Evolutionary conservation across 2,329 filamentous ascomycete genomes (phyloP).

Genomic region (Fusarium sp.): DNA sequence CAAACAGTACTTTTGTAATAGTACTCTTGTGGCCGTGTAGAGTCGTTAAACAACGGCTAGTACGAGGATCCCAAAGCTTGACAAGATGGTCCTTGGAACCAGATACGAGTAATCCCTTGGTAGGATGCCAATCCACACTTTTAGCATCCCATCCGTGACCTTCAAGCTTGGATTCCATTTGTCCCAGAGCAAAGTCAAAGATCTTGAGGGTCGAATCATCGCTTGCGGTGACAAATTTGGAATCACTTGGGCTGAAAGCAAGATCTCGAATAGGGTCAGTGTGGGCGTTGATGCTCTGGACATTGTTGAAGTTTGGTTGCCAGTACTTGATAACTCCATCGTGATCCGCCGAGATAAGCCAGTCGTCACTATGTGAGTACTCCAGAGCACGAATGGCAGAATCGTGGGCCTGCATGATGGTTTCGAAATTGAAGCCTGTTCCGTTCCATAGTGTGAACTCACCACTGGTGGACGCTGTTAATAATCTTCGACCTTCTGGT

Average conservation of each 20-base stretch:
- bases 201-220: slow-evolving; percentile 95
- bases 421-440: slow-evolving; percentile 99
- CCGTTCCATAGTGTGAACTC: slow-evolving; percentile 99
- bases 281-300: slow-evolving; percentile 93
- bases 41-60: slow-evolving; percentile 87
- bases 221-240: slow-evolving; percentile 95
- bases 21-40: slow-evolving; percentile 98
- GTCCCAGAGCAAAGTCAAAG: slow-evolving; percentile 90
- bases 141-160: slow-evolving; percentile 99
- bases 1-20: slow-evolving; percentile 91
- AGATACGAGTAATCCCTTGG: slow-evolving; percentile 91
- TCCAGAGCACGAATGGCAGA: slow-evolving; percentile 82
- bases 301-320: slow-evolving; percentile 99
- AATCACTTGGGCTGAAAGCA: slow-evolving; percentile 91
- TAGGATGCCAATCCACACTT: slow-evolving; percentile 96
- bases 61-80: slow-evolving; percentile 98
- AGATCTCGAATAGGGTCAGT: slow-evolving; percentile 89
- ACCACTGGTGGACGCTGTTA: slow-evolving; percentile 95
- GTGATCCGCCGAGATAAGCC: slow-evolving; percentile 95
- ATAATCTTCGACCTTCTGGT: slow-evolving; percentile 87
- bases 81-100: slow-evolving; percentile 98
- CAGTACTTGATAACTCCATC: slow-evolving; percentile 97
- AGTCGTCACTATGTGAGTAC: slow-evolving; percentile 96
- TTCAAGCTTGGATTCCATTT: slow-evolving; percentile 82
- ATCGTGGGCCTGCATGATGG: slow-evolving; percentile 98